Conservation (phyloP, 2,329 filamentous ascomycete genomes). For the Canariomyces notabilis region DNA sequence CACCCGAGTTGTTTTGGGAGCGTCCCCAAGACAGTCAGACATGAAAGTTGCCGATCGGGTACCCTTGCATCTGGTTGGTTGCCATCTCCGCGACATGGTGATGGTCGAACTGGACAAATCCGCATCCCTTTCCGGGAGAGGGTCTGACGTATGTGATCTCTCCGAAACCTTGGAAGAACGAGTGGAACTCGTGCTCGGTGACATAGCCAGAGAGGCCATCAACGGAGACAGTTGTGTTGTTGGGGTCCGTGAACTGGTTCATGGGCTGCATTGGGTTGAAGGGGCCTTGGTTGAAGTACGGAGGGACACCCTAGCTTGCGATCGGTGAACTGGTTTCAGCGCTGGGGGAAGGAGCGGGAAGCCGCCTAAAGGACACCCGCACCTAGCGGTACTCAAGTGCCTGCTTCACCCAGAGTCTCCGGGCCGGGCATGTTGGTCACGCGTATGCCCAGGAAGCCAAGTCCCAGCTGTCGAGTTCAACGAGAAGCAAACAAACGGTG, state of each 20-base stretch:
- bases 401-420: too few species aligned
- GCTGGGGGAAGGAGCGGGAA: too few species aligned
- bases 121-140: conserved; percentile 95
- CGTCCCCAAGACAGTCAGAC: conserved; percentile 97
- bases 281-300: conserved; percentile 33
- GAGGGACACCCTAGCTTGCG: conserved; percentile 36
- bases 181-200: conserved; percentile 98
- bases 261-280: conserved; percentile 49
- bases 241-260: conserved; percentile 99
- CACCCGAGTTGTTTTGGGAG: conserved; percentile 98
- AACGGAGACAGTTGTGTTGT: conserved; percentile 99
- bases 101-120: conserved; percentile 98
- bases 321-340: too few species aligned
- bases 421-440: too few species aligned
- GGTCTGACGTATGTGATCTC: conserved; percentile 99
- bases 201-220: conserved; percentile 96
- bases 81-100: conserved; percentile 99
- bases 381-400: too few species aligned
- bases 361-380: too few species aligned
- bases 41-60: conserved; percentile 97
- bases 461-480: too few species aligned
- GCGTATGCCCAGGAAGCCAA: too few species aligned
- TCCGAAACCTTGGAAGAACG: conserved; percentile 99
- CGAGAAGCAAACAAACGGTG: too few species aligned
- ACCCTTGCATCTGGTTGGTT: conserved; percentile 99